Base-by-base conservation (phyloP, 305 asterid genomes). In the Stenogyne calaminthoides region DNA sequence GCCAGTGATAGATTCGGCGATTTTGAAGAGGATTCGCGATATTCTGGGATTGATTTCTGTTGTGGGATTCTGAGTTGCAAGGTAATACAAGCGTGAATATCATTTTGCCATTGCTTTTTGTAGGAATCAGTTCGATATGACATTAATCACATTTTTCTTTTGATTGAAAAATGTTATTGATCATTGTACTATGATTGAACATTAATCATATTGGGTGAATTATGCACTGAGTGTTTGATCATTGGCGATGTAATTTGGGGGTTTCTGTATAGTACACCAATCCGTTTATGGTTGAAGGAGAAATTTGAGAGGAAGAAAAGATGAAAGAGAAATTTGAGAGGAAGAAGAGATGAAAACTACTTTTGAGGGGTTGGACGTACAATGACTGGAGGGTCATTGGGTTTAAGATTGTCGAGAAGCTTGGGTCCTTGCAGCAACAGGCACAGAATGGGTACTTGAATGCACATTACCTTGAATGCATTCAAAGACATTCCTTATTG, bases 341-440 rank as follows among this genome's bases (percentile, higher is more conserved):
- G 71, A 78, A 79, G 81, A 82, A 81, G 91, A 86, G 89, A 89
- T 87, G 93, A 88, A 72, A 84, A 74, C 66, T 81, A 81, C 76
- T 65, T 69, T 80, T 79, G 74, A 71, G 85, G 88, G 84, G 82
- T 68, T 78, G 81, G 87, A 85, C 83, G 88, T 82, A 85, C 90
- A 89, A 92, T 95, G 99, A 95, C 88, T 86, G 87, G 94, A 80
- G 88, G 79, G 89, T 84, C 97, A 87, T 84, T 85, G 93, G 97
- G 93, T 57, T 73, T 81, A 76, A 87, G 99, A 81, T 77, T 86
- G 70, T 84, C 89, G 19, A 85, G 82, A 77, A 92, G 96, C 81
- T 85, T 80, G 98, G 96, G 77, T 86, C 97, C 51, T 81, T 91
- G 85, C 96, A 82, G 77, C 91, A 80, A 77, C 88, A 72, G 57